Percentiles rank a stretch among this genome's conserved stretches.
phyloP scores from a whole-genome alignment of 345 rosid genomes.

The Gossypium anomalum region DNA sequence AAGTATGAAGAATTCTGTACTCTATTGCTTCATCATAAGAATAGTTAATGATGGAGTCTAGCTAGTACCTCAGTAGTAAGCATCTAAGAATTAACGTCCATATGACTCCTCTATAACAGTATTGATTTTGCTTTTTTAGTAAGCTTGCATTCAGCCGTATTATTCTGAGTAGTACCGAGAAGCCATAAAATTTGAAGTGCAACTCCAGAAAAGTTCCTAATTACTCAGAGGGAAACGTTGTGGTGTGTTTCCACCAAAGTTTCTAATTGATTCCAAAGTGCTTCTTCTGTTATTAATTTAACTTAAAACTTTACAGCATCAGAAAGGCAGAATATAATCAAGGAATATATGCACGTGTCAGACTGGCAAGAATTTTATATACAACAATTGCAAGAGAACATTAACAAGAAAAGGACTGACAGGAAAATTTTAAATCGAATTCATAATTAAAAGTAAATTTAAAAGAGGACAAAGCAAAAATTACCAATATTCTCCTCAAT shows the following conservation, averaged over 20 bases:
- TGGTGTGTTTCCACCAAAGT: neutral
- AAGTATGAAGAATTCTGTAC: neutral
- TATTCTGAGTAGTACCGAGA: neutral
- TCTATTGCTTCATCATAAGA: neutral
- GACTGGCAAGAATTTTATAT: slow-evolving; percentile 1
- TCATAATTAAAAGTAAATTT: neutral
- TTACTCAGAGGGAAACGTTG: neutral
- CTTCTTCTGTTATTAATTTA: neutral
- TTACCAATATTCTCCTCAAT: slow-evolving; percentile 89
- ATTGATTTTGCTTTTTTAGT: neutral
- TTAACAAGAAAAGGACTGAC: neutral
- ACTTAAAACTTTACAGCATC: neutral
- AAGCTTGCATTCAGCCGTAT: neutral
- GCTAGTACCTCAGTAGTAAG: neutral
- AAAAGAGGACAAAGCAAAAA: slow-evolving; percentile 11
- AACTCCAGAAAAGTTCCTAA: neutral
- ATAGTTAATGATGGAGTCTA: neutral
- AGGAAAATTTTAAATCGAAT: neutral
- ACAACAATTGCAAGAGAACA: neutral
- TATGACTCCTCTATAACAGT: neutral
- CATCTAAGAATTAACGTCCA: neutral
- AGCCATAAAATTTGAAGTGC: no score
- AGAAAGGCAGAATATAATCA: neutral
- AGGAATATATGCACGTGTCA: neutral
- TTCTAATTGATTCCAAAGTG: neutral